Evolutionary conservation across 495 filamentous ascomycete species (phyloP).

Genomic region (Geoglossum glabrum): DNA sequence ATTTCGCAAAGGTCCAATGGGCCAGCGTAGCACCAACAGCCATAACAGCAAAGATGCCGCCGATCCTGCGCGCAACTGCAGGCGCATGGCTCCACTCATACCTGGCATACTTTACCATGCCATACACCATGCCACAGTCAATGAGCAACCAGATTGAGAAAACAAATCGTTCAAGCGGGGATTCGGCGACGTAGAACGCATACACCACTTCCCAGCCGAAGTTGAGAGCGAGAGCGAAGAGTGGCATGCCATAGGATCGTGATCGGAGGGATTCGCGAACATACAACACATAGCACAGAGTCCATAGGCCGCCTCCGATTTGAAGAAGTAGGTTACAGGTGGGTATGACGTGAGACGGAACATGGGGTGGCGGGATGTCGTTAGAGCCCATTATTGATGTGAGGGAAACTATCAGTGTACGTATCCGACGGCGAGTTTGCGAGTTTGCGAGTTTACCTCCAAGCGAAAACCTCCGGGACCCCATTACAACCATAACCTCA

Average conservation of each 20-base stretch:
- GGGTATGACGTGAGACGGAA: conserved; percentile 18
- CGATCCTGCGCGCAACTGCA: conserved; percentile 18
- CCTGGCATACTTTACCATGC: conserved; percentile 17
- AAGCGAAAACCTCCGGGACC: too few species aligned
- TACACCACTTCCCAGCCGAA: conserved; percentile 26
- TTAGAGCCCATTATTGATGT: conserved; percentile 19
- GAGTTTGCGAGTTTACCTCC: too few species aligned
- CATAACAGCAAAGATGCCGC: conserved; percentile 14
- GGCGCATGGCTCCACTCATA: conserved; percentile 19
- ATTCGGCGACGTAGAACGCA: conserved; percentile 21
- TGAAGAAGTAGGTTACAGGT: conserved; percentile 19
- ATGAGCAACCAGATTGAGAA: conserved; percentile 23
- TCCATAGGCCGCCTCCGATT: conserved; percentile 22
- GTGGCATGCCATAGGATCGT: conserved; percentile 26
- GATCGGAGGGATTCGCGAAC: conserved; percentile 18
- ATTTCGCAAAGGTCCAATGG: conserved; percentile 18
- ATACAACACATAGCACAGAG: conserved; percentile 23
- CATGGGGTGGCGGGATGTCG: conserved; percentile 20
- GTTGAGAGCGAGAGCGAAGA: conserved; percentile 23
- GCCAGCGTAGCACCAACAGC: conserved; percentile 13
- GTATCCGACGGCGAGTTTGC: too few species aligned
- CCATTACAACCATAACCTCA: too few species aligned
- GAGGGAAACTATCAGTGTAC: too few species aligned
- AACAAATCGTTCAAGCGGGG: conserved; percentile 18
- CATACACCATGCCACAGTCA: conserved; percentile 23